A percentile compares a stretch with the other conserved stretches of the same genome.
phyloP scores from a whole-genome alignment of 1,284 basidiomycete species.

The Butyriboletus appendiculatus region DNA sequence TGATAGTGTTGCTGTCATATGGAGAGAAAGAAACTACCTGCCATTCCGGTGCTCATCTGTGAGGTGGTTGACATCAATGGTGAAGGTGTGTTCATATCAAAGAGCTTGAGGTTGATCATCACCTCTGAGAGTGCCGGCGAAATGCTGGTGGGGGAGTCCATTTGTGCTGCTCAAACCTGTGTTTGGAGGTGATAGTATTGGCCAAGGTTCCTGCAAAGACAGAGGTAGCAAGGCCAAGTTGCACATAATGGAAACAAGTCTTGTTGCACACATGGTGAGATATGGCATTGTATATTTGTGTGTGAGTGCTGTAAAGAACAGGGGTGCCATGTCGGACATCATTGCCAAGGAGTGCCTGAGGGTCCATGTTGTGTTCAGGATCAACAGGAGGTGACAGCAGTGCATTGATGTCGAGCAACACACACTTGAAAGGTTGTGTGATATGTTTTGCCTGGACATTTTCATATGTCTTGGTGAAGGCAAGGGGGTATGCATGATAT shows the following conservation, averaged over 20 bases:
- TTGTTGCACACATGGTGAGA: conserved; percentile 2
- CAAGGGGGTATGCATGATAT: too few species aligned
- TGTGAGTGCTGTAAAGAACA: too few species aligned
- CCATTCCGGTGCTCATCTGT: not conserved
- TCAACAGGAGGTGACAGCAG: too few species aligned
- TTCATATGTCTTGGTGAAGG: too few species aligned
- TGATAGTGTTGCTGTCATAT: too few species aligned
- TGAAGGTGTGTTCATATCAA: not conserved
- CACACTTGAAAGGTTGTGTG: too few species aligned
- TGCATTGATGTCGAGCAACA: too few species aligned
- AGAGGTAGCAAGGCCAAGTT: conserved; percentile 2
- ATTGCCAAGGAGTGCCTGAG: too few species aligned
- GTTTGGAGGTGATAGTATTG: not conserved
- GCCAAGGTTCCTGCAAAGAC: not conserved
- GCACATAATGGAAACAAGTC: conserved; percentile 1
- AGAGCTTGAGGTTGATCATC: not conserved
- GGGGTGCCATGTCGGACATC: too few species aligned
- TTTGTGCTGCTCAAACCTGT: not conserved
- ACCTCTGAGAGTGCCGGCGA: not conserved
- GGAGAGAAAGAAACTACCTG: not conserved
- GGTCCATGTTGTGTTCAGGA: too few species aligned
- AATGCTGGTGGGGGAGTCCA: not conserved
- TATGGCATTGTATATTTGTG: conserved; percentile 1
- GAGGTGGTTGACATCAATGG: not conserved
- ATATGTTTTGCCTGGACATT: too few species aligned